Evolutionary conservation across 2,329 filamentous ascomycete genomes (phyloP).

Genomic region (Cercospora sp.): DNA sequence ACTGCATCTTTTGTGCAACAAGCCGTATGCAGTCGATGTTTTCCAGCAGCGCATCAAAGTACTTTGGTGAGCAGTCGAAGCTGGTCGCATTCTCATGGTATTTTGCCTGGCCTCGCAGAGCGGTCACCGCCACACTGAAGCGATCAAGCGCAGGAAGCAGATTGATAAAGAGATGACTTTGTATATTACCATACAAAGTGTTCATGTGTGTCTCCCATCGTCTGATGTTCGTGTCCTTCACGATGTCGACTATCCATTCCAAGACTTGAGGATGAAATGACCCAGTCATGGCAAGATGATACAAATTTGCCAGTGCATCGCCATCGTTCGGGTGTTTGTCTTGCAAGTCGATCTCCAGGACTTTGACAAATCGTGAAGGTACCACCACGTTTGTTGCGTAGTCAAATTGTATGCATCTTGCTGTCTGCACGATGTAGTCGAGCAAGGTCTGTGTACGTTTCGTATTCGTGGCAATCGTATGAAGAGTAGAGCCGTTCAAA

Average conservation of each 20-base stretch:
- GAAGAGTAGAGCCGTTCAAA: slow-evolving; percentile 63
- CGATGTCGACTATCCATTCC: slow-evolving; percentile 68
- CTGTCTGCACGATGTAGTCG: slow-evolving; percentile 78
- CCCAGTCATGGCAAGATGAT: slow-evolving; percentile 81
- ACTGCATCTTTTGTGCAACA: slow-evolving; percentile 70
- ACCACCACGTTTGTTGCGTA: slow-evolving; percentile 82
- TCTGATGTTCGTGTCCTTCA: slow-evolving; percentile 61
- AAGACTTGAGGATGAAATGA: slow-evolving; percentile 72
- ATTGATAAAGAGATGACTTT: slow-evolving; percentile 79
- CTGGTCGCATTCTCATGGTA: slow-evolving; percentile 69
- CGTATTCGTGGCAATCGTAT: slow-evolving; percentile 80
- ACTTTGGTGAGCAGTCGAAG: slow-evolving; percentile 52
- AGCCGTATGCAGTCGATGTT: slow-evolving; percentile 74
- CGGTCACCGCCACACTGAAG: slow-evolving; percentile 75
- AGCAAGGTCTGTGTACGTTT: slow-evolving; percentile 82
- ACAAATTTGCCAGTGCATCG: slow-evolving; percentile 72
- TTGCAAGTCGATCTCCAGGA: slow-evolving; percentile 70
- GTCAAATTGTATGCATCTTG: slow-evolving; percentile 75
- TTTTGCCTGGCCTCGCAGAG: slow-evolving; percentile 78
- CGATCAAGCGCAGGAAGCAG: slow-evolving; percentile 86
- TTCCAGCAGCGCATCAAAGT: slow-evolving; percentile 57
- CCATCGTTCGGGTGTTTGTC: slow-evolving; percentile 59
- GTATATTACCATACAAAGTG: slow-evolving; percentile 73
- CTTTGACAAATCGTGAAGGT: slow-evolving; percentile 20
- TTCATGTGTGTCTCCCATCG: slow-evolving; percentile 89